Percentiles rank a stretch among this genome's conserved stretches.
Conservation (phyloP, 2,329 filamentous ascomycete genomes). For the Ilyonectria mors-panacis region DNA sequence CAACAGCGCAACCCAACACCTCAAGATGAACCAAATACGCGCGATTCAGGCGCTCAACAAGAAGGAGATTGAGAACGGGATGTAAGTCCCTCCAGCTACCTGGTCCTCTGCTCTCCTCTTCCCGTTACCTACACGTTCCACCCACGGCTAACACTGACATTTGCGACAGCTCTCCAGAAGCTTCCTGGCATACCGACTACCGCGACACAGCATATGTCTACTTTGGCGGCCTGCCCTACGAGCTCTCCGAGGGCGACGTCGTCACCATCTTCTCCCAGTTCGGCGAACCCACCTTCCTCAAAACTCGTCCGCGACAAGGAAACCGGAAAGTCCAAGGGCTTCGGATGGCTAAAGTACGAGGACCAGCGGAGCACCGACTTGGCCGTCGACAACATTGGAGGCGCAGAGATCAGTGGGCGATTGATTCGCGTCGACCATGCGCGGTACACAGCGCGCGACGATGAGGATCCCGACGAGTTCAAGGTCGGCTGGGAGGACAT, state of each 20-base stretch:
- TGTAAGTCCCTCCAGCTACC: constrained; percentile 67
- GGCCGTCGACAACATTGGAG: constrained; percentile 95
- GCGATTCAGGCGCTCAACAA: constrained; percentile 95
- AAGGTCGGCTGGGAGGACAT: constrained; percentile 73
- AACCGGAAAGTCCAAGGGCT: constrained; percentile 94
- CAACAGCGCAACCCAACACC: not conserved
- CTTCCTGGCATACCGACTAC: constrained; percentile 98
- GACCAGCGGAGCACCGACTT: constrained; percentile 96
- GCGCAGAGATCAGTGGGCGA: constrained; percentile 85
- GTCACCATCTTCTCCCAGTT: constrained; percentile 98
- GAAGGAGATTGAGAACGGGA: constrained; percentile 90
- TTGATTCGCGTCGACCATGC: constrained; percentile 92
- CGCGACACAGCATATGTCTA: constrained; percentile 97
- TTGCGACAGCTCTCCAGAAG: constrained; percentile 77
- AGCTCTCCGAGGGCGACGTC: constrained; percentile 95
- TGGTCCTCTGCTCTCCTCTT: not conserved
- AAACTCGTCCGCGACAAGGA: constrained; percentile 96
- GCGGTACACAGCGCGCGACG: constrained; percentile 89
- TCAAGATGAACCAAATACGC: constrained; percentile 91
- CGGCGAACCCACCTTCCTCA: constrained; percentile 93
- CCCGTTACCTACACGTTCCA: not conserved
- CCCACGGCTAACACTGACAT: constrained; percentile 43
- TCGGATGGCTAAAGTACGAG: constrained; percentile 98
- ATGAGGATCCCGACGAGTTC: constrained; percentile 75
- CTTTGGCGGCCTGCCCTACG: constrained; percentile 93